Base-by-base conservation (phyloP, 2,329 filamentous ascomycete species). In the Calonectria honghensis region DNA sequence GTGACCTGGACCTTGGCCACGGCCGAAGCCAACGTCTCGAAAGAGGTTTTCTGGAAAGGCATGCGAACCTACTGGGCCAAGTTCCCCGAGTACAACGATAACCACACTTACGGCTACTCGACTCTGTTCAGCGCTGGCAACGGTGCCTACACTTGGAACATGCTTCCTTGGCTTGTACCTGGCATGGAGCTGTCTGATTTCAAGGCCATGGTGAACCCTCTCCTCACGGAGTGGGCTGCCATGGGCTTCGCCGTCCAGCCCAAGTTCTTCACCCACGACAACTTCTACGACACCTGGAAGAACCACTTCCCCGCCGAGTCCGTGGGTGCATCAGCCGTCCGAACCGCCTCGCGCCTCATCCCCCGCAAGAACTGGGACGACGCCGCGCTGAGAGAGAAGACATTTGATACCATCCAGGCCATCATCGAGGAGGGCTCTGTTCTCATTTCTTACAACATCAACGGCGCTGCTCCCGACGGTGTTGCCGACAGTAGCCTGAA, bases 321-420 rank as follows among this genome's bases (percentile, higher is more conserved):
- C 2, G 78, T 80, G 18, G 76, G 81, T 69, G 72, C 74, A 37
- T 73, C 77, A 27, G 72, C 70, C 35, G 78, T 73, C 52, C 79
- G 77, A n/a, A 84, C 83, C 2, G 86, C 80, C 5, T 86, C 83
- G 24, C 85, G 87, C 4, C 81, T 88, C 5, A 85, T 88, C 35
- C 86, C 87, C 1, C 82, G 83, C 31, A 79, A 81, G 24, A 79
- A 79, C 73, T 79, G 77, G 76, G 78, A 78, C 24, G 74, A 77
- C 29, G 41, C 41, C 11, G 54, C 74, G 20, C 75, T 77, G 29
- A 63, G 69, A 32, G 76, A 76, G 52, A 71, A 78, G 64, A 80
- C 79, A 9, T 77, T 81, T 31, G 50, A 78, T 24, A 75, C 79
- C 0, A 45, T 79, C 35, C 79, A 77, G 45, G 39, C 51, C 35